phyloP scores from a whole-genome alignment of 306 rosid genomes.

The Cucurbita maxima region DNA sequence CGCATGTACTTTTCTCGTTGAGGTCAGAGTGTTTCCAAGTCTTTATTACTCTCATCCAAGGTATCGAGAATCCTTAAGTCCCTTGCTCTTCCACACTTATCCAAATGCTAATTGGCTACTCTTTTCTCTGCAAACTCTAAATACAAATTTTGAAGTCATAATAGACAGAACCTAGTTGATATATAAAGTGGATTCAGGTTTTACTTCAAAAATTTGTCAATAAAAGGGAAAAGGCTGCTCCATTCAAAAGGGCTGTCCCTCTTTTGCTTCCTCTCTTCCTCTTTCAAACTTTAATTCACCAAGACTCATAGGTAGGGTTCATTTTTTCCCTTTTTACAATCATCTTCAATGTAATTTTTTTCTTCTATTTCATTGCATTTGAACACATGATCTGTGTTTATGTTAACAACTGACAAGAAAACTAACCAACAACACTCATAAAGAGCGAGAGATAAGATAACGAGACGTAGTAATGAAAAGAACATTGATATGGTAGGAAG shows the following conservation, averaged over 20 bases:
- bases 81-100: not conserved
- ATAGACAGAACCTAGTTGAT: not conserved
- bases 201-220: not conserved
- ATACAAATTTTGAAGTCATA: too few species aligned
- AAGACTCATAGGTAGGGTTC: not conserved
- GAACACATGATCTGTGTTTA: too few species aligned
- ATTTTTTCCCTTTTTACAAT: not conserved
- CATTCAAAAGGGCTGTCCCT: not conserved
- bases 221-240: not conserved
- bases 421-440: too few species aligned
- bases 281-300: not conserved
- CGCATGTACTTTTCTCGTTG: too few species aligned
- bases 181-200: not conserved
- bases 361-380: too few species aligned
- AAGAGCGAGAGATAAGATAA: too few species aligned
- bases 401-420: too few species aligned
- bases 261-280: not conserved
- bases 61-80: too few species aligned
- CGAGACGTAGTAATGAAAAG: too few species aligned
- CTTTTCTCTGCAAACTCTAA: not conserved
- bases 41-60: too few species aligned
- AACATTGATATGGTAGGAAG: too few species aligned
- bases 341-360: not conserved
- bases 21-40: not conserved
- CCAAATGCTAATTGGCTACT: not conserved